Evolutionary conservation across 371 early-diverging fungal genomes (phyloP).

Genomic region (Mortierella sp.): DNA sequence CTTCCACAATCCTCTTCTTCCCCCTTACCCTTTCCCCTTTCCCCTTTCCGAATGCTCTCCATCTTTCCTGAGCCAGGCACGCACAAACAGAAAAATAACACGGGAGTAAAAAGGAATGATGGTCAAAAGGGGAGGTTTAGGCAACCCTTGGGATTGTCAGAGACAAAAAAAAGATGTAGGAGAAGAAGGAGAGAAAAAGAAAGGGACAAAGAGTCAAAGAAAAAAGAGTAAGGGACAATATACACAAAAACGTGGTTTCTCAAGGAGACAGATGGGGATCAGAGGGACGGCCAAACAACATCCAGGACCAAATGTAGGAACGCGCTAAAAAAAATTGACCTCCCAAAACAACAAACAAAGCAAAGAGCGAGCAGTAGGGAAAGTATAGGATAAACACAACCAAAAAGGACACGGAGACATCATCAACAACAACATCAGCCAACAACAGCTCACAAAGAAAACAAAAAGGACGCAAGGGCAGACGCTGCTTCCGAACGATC

Average conservation of each 20-base stretch:
- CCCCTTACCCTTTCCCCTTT: not conserved
- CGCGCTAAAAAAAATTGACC: slow-evolving; percentile 4
- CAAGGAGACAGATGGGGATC: slow-evolving; percentile 25
- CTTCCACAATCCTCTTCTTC: not conserved
- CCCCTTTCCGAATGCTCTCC: not conserved
- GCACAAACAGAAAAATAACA: not conserved
- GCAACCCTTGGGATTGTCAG: not conserved
- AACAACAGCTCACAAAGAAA: not conserved
- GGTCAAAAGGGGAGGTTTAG: slow-evolving; percentile 12
- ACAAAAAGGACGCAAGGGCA: not conserved
- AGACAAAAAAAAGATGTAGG: not conserved
- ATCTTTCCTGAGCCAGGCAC: not conserved
- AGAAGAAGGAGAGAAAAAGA: not conserved
- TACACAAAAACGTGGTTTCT: slow-evolving; percentile 37
- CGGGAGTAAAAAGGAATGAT: slow-evolving; percentile 2
- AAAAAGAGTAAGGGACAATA: not conserved
- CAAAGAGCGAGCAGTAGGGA: not conserved
- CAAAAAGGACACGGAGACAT: not conserved
- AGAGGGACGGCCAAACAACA: slow-evolving; percentile 6
- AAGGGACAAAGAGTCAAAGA: slow-evolving; percentile 10
- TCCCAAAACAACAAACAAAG: not conserved
- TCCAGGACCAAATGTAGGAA: slow-evolving; percentile 5
- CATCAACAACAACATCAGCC: not conserved
- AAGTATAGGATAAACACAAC: not conserved
- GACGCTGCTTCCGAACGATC: not conserved